Base-by-base conservation (phyloP, 2,329 filamentous ascomycete genomes). In the Rutstroemia sydowiana region DNA sequence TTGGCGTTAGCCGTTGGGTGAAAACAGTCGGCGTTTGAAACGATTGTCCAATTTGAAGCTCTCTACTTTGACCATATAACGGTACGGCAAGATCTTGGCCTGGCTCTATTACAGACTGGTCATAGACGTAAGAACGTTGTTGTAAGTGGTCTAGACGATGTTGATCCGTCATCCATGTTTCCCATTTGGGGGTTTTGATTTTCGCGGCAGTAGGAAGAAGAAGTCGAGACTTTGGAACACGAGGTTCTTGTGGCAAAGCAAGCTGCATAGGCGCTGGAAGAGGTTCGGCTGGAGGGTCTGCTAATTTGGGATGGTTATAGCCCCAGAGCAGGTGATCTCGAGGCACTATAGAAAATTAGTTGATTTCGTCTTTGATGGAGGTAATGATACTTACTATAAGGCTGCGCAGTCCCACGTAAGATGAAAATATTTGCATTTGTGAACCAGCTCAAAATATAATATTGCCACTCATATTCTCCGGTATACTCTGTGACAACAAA, bases 51-150 rank as follows among this genome's bases (percentile, higher is more conserved):
- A 34, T 11, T 34, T 34, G 32, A 4, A 34, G 14, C 14, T 34
- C 32, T 34, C 9, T 34, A 34, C 32, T 34, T 26, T 26, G 23
- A 4, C 23, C 23, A 45, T 48, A 64, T 28, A 59, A 31, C 6
- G 59, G 59, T 32, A 59, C 52, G 10, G 47, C 57, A 4, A 59
- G 58, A 13, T 53, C 49, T 26, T 58, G 56, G 6, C 63, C 63
- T 2, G 59, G 61, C 28, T 62, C 56, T 31, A 65, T 55, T 14
- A 60, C 59, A 4, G 57, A 59, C 45, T 61, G 56, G 41, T 60
- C 56, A 18, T 45, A 55, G 5, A 48, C 39, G 14, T 56, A 64
- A 2, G 59, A 60, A 46, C 53, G 32, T 10, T 53, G 55, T 16
- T 63, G 55, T 1, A 61, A 48, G 14, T 28, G 32, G 41, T 62